Conservation (phyloP, 2,329 filamentous ascomycete genomes). For the Cryphonectria parasitica region DNA sequence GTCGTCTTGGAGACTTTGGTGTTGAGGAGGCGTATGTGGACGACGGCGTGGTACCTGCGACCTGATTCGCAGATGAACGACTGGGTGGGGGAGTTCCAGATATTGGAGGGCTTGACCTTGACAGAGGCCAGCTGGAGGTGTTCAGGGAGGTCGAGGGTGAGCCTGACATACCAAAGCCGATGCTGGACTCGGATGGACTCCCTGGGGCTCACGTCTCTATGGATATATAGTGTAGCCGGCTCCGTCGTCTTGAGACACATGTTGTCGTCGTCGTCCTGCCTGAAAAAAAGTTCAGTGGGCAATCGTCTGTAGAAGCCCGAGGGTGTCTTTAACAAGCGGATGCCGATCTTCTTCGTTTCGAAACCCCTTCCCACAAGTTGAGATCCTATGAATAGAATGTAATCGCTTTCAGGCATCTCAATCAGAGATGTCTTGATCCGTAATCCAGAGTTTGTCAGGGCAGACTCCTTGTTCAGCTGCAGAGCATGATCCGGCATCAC, state of each 20-base stretch:
- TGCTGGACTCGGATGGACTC: constrained; percentile 4
- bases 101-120: constrained; percentile 6
- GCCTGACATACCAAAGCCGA: neutral
- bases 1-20: neutral
- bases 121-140: constrained; percentile 5
- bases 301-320: constrained; percentile 4
- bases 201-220: constrained; percentile 1
- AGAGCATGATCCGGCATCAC: constrained; percentile 24
- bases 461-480: constrained; percentile 26
- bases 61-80: constrained; percentile 7
- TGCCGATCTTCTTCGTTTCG: constrained; percentile 6
- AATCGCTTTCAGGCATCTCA: constrained; percentile 21
- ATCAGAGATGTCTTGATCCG: constrained; percentile 26
- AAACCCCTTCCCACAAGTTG: constrained; percentile 9
- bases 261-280: neutral
- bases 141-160: constrained; percentile 2
- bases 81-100: constrained; percentile 8
- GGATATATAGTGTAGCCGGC: neutral
- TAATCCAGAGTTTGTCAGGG: constrained; percentile 29
- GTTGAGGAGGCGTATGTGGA: constrained; percentile 3
- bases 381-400: constrained; percentile 18
- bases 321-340: neutral
- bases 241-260: neutral
- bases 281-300: neutral
- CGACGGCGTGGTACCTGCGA: constrained; percentile 6